A percentile compares a stretch with the other conserved stretches of the same genome.
Evolutionary conservation across 1,284 basidiomycete species (phyloP).

Genomic region (Erythrobasidium hasegawianum): DNA sequence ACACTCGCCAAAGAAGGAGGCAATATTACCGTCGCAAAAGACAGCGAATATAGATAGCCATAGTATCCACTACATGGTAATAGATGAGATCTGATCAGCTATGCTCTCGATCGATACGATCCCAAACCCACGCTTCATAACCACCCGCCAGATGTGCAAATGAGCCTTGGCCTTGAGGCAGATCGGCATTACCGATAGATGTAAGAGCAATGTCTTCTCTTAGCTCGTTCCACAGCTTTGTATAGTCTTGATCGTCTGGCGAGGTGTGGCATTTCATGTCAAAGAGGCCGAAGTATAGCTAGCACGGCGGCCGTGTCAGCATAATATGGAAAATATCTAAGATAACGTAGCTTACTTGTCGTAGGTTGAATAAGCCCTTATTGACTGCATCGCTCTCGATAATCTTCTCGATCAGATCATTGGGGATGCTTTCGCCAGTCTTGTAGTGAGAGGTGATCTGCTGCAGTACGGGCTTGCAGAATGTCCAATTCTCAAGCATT

Average conservation of each 20-base stretch:
- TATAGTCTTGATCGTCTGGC: constrained; percentile 57
- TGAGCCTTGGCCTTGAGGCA: constrained; percentile 25
- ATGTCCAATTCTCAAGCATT: constrained; percentile 83
- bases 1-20: background rate
- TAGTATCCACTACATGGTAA: constrained; percentile 63
- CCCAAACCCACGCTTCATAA: constrained; percentile 2
- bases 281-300: constrained; percentile 71
- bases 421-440: constrained; percentile 64
- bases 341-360: constrained; percentile 53
- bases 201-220: constrained; percentile 53
- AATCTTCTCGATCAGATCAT: constrained; percentile 71
- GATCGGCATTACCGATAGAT: constrained; percentile 4
- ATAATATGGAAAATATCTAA: background rate
- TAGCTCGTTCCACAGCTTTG: constrained; percentile 66
- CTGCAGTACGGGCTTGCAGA: constrained; percentile 57
- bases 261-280: constrained; percentile 64
- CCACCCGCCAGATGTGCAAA: constrained; percentile 28
- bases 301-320: no score
- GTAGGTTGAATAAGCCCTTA: constrained; percentile 70
- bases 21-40: constrained; percentile 15
- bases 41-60: constrained; percentile 49
- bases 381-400: constrained; percentile 76
- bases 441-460: constrained; percentile 73
- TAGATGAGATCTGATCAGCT: no score
- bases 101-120: no score